Base-by-base conservation (phyloP, 495 filamentous ascomycete genomes). In the Penicillium manginii region DNA sequence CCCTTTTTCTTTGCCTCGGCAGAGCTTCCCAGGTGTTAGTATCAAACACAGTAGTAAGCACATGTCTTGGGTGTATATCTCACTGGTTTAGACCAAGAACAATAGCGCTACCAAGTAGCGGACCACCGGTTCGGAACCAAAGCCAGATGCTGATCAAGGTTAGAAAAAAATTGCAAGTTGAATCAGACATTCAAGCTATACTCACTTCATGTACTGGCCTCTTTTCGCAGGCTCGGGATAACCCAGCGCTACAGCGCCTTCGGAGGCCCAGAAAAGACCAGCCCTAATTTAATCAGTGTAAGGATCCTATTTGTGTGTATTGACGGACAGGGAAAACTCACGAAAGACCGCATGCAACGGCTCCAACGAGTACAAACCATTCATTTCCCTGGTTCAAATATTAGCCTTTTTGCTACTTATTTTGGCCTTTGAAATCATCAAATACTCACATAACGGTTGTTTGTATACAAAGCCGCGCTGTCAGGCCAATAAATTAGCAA, bases 331-430 rank as follows among this genome's bases (percentile, higher is more conserved):
- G 8, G 5, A n/a, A 2, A 40, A 68, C 68, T 64, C 51, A 73
- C 69, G 82, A 84, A 55, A 89, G 69, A 21, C 86, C 86, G 65
- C 86, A 88, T 23, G 84, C 71, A 17, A 82, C 85, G 2, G 85
- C 81, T 47, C 86, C 86, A 50, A 88, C 66, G n/a, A 88, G 72
- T 1, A 86, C 81, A 23, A 88, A 76, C 86, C 86, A 89, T 48
- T 83, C 78, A 49, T 75, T 86, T 18, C 85, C 83, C 68, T 71
- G 35, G 15, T 19, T 4, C 2, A 18, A 15, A 1, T 9, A 33
- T 68, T 37, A 66, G 59, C 9, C 46, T 22, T 43, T 43, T 43
- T n/a, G 40, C 2, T 0, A 7, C 4, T 9, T 8, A 43, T 7
- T 17, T 18, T 43, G 40, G 8, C 7, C 19, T 12, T 5, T 26